phyloP scores from a whole-genome alignment of 202 grass and related monocot genomes.

The Alloteropsis angusta region DNA sequence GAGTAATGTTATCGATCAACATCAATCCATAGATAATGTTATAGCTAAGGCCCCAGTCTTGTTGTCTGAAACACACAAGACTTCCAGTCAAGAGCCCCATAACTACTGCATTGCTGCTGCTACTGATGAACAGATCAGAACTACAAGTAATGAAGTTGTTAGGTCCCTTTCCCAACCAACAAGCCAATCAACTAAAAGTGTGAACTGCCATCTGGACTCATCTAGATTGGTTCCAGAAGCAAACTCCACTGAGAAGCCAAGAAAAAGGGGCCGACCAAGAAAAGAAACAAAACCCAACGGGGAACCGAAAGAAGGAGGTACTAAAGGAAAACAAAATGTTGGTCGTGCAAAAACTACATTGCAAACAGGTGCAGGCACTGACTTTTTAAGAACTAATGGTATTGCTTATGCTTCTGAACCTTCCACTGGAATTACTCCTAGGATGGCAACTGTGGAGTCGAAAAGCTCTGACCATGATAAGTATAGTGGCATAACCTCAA shows the following conservation, averaged over 20 bases:
- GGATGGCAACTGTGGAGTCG: not conserved
- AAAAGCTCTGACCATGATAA: slow-evolving; percentile 5
- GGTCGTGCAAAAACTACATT: slow-evolving; percentile 9
- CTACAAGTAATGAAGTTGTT: not conserved
- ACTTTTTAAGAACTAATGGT: slow-evolving; percentile 2
- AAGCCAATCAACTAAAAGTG: slow-evolving; percentile 22
- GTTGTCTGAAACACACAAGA: slow-evolving; percentile 6
- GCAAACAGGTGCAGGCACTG: not conserved
- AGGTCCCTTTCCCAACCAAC: slow-evolving; percentile 2
- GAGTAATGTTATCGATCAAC: slow-evolving; percentile 10
- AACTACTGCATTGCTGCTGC: slow-evolving; percentile 8
- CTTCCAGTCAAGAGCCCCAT: not conserved
- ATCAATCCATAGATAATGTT: slow-evolving; percentile 8
- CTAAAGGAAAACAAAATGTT: slow-evolving; percentile 24
- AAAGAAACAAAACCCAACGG: slow-evolving; percentile 24
- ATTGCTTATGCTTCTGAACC: slow-evolving; percentile 23
- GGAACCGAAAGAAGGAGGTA: slow-evolving; percentile 32
- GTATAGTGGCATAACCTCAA: not conserved
- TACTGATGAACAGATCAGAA: slow-evolving; percentile 5
- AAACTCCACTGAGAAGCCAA: slow-evolving; percentile 31
- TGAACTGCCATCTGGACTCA: slow-evolving; percentile 2
- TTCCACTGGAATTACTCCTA: slow-evolving; percentile 11
- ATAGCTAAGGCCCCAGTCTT: slow-evolving; percentile 9
- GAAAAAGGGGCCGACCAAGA: slow-evolving; percentile 38
- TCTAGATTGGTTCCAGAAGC: slow-evolving; percentile 25